Evolutionary conservation across 169 alveolate genomes (phyloP), one percentile per base, ranked within the genome.

Genomic region (Amoebophrya sp.): DNA sequence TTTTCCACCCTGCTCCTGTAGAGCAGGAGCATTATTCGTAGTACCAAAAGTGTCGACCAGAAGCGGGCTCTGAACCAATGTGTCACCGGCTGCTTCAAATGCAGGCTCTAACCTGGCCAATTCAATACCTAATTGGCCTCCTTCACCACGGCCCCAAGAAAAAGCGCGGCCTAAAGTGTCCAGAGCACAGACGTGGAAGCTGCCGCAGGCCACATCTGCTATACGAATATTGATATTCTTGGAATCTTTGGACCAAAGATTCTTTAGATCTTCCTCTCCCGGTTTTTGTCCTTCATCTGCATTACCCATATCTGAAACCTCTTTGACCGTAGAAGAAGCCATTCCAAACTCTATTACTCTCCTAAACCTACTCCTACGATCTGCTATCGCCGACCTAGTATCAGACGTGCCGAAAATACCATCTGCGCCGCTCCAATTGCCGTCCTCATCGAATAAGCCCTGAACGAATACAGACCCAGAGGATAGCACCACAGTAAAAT

Each of bases 141-240:
- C 65, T 18, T 91, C 93, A 26, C 76, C 93, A 26, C 91, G 76
- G 1, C 96, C 96, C 95, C 95, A 95, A 29, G 94, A 91, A 94
- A 95, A 95, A 18, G 94, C 36, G 24, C 94, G 95, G 26, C 95
- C 95, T 10, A 41, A 90, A n/a, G 53, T 54, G n/a, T 95, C 89
- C 38, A 95, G 90, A 33, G 95, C 95, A 91, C 91, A 34, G 40
- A 95, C 94, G 90, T 93, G 95, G 29, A 54, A 41, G 18, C 91
- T 34, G 1, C 96, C 95, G 40, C 94, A 95, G 6, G 95, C 95
- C 41, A 93, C 93, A 38, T 90, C 94, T 29, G 89, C n/a, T 18
- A 94, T 14, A 90, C 91, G 93, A 40, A 92, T 78, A 47, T 47
- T 47, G n/a, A n/a, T n/a, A n/a, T n/a, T n/a, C n/a, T n/a, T n/a